Base-by-base conservation (phyloP, 2,329 filamentous ascomycete species). In the Alternaria infectoria region DNA sequence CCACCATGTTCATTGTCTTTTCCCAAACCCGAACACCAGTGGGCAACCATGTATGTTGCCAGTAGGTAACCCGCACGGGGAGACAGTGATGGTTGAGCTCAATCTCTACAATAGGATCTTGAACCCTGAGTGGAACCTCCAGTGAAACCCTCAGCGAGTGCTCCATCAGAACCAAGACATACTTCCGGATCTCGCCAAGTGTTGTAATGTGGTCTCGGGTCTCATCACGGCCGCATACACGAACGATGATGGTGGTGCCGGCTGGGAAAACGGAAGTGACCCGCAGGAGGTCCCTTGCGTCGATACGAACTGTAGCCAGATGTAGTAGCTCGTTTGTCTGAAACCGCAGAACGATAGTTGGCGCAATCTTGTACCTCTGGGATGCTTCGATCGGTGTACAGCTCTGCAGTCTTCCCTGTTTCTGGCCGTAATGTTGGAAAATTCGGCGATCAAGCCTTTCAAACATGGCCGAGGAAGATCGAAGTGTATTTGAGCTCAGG, bases 381-480 rank as follows among this genome's bases (percentile, higher is more conserved):
- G 44, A 4, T 2, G 12, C 44, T 46, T 0, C 0, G 2, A 46
- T n/a, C 25, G 44, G 44, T 23, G 44, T 21, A 46, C 44, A 46
- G 4, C 2, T 0, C 17, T 2, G 15, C 32, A 40, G 32, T 5
- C 30, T 36, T 7, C 23, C 21, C 21, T 21, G 21, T 21, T 21
- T 21, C 21, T 21, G 21, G 21, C 21, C 21, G 21, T 11, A 5
- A 32, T 32, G 1, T 2, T 36, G 7, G 0, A 0, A 2, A 36
- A 9, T 2, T 4, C 32, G 36, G 36, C 36, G 36, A 0, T 40
- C 36, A 40, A 40, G 36, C 0, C 3, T 2, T 0, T 6, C 5
- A 11, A 40, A 40, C 36, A 40, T 40, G 36, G 36, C 36, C 36
- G 0, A 0, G 36, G 36, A 40, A 40, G 36, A 40, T 0, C 0